Base-by-base conservation (phyloP, 805 yeast genomes). In the Candida bentonensis region DNA sequence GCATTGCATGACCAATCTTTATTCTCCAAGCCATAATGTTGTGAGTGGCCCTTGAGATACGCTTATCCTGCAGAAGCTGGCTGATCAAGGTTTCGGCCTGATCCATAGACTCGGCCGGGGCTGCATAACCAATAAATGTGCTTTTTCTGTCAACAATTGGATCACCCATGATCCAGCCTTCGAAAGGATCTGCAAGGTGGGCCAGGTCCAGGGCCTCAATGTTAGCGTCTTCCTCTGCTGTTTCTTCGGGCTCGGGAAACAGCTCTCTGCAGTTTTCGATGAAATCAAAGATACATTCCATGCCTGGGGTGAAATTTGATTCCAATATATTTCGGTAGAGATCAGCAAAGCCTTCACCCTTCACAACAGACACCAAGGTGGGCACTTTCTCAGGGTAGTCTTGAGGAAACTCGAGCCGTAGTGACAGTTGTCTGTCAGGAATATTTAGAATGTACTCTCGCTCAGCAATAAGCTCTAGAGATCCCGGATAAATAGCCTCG, bases 21-120 rank as follows among this genome's bases (percentile, higher is more conserved):
- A 92, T 80, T 49, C 97, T 66, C 81, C 89, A 88, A 0, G 95
- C 92, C 15, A 78, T 73, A 79, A 92, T 92, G 48, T 80, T 79
- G 61, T 89, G 97, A 1, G 72, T 59, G 0, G 96, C 79, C 49
- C 72, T 70, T 4, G 77, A 60, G 15, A 92, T 69, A 58, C 76
- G 81, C 28, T 75, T 71, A 54, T 88, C 95, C 17, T 69, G 63
- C 43, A 73, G 70, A 30, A 92, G 61, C 11, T 63, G 56, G 0
- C 67, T 69, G 3, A 89, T 56, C 27, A 65, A 67, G 3, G 62
- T 63, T 45, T 67, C 58, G 1, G 87, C 94, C 46, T 88, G 86
- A 2, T 74, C 76, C n/a, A 78, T 79, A 0, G 82, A 69, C 15
- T 68, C 57, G 0, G 79, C 89, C 41, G 60, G 63, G 28, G 76